phyloP scores from a whole-genome alignment of 2,329 filamentous ascomycete species.

The Monilinia fructicola region DNA sequence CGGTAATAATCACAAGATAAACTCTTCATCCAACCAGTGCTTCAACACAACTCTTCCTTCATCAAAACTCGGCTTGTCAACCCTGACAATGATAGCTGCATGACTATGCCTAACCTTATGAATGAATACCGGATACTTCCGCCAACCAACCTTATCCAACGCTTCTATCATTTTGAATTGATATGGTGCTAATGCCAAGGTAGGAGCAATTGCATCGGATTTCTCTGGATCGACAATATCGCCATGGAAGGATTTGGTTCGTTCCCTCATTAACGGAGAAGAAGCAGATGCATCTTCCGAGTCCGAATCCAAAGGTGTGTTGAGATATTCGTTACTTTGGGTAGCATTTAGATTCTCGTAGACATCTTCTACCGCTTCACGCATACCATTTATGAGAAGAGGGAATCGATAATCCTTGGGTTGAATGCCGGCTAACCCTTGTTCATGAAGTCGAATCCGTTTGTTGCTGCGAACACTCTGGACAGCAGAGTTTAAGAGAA shows the following conservation, averaged over 20 bases:
- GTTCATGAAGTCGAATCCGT: slow-evolving; percentile 74
- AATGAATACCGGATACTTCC: slow-evolving; percentile 70
- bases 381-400: slow-evolving; percentile 71
- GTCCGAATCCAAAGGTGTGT: slow-evolving; percentile 53
- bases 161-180: slow-evolving; percentile 85
- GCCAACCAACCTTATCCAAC: slow-evolving; percentile 65
- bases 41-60: slow-evolving; percentile 76
- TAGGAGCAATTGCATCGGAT: slow-evolving; percentile 48
- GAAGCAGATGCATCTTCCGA: slow-evolving; percentile 37
- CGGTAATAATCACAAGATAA: slow-evolving; percentile 44
- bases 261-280: slow-evolving; percentile 25
- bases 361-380: slow-evolving; percentile 68
- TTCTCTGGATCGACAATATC: slow-evolving; percentile 29
- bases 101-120: slow-evolving; percentile 78
- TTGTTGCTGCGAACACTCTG: slow-evolving; percentile 74
- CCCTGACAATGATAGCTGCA: slow-evolving; percentile 84
- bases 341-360: slow-evolving; percentile 39
- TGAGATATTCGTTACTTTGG: slow-evolving; percentile 66
- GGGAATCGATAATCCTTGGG: slow-evolving; percentile 73
- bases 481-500: slow-evolving; percentile 71
- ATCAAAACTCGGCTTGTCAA: slow-evolving; percentile 62
- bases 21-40: slow-evolving; percentile 79
- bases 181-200: slow-evolving; percentile 71
- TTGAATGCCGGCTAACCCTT: slow-evolving; percentile 65
- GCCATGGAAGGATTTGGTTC: slow-evolving; percentile 24